These are phyloP conservation scores for Nannizzia gypsea DNA, from an alignment of 2,329 filamentous ascomycete genomes.

Conservation along the genomic window DNA sequence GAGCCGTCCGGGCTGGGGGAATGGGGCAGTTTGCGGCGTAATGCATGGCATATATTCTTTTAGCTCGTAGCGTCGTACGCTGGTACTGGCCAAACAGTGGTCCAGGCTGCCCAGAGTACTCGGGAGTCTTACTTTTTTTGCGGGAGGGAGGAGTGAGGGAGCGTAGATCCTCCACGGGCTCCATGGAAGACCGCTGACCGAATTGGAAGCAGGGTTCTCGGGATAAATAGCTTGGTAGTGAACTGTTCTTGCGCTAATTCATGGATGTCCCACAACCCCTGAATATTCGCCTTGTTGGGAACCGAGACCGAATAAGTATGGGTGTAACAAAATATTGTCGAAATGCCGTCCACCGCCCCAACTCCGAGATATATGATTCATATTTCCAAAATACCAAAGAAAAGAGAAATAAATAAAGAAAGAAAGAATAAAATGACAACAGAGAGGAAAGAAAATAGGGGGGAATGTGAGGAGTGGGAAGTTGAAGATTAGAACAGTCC, in stretches of 20 bases:
- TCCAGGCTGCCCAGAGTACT: neutral
- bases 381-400: neutral
- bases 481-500: neutral
- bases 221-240: neutral
- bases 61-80: neutral
- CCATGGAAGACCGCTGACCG: neutral
- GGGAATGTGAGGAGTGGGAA: neutral
- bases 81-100: neutral
- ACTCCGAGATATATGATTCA: neutral
- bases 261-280: neutral
- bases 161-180: neutral
- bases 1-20: slow-evolving; percentile 1
- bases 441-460: neutral
- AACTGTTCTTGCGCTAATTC: neutral
- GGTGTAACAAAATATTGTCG: neutral
- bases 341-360: neutral
- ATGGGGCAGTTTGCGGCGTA: neutral
- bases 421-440: neutral
- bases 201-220: neutral
- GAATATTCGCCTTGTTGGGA: neutral
- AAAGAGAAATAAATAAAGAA: neutral
- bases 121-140: neutral
- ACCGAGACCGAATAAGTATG: neutral
- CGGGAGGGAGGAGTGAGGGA: no score
- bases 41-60: neutral